Base-by-base conservation (phyloP, 1,284 basidiomycete genomes). In the Trametes hirsuta region DNA sequence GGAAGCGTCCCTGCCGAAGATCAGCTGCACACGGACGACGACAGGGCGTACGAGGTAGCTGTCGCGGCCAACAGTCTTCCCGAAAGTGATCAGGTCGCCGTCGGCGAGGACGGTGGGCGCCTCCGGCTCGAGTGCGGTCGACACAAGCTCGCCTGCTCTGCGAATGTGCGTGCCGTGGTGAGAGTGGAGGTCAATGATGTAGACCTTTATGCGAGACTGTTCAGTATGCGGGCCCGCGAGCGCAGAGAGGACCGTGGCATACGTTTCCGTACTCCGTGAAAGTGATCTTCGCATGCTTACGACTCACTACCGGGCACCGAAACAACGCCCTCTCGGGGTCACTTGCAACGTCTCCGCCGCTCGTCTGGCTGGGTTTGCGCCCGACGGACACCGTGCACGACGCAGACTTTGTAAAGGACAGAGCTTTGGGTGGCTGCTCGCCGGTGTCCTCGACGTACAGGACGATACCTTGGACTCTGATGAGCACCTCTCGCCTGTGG, bases 51-150 rank as follows among this genome's bases (percentile, higher is more conserved):
- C 88, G 34, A 80, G 72, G 53, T 81, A 81, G 37, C 80, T 77
- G 48, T 82, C 82, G 59, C 80, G 81, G 30, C 84, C 86, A 1
- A 91, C 90, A 6, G 79, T 75, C 75, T 90, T 91, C 63, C 89
- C 89, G 69, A 91, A 89, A 1, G 87, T 91, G 61, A 91, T 67
- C 40, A 81, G 70, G 69, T 91, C 89, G 58, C 87, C 87, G 67
- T 89, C 83, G 36, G 76, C 69, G 39, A 91, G 80, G 18, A 76
- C 69, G 34, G 75, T 78, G 12, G 82, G 79, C 1, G 74, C 75
- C 62, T 86, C 81, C 18, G 83, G 75, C 44, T 73, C 70, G 24
- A 88, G 71, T 55, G 70, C 73, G 61, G 69, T 81, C 10, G 81
- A 77, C 15, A 76, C 66, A 9, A 72, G 65, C 50, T 84, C 81